Conservation (phyloP, 1,284 basidiomycete genomes). For the Coniferiporia sulphurascens region DNA sequence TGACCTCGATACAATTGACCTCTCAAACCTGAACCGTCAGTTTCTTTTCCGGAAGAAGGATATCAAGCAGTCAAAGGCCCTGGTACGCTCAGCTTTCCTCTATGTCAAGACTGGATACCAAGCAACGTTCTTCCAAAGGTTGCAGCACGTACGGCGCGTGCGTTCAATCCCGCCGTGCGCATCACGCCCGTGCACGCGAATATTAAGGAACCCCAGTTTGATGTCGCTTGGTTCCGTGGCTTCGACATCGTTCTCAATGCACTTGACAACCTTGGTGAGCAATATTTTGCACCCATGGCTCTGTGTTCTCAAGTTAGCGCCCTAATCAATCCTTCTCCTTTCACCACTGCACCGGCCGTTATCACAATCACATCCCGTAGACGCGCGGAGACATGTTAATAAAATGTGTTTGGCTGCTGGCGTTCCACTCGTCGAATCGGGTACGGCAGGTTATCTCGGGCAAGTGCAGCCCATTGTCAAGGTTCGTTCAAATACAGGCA, state of each 20-base stretch:
- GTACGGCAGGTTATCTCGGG: slow-evolving; percentile 94
- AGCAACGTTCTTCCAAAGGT: slow-evolving; percentile 42
- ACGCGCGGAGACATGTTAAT: slow-evolving; percentile 92
- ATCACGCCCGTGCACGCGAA: slow-evolving; percentile 92
- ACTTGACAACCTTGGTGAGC: slow-evolving; percentile 87
- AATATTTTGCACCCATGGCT: neutral
- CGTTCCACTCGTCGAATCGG: slow-evolving; percentile 92
- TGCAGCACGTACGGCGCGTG: slow-evolving; percentile 82
- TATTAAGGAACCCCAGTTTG: slow-evolving; percentile 92
- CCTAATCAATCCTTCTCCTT: neutral
- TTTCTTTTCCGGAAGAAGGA: slow-evolving; percentile 98
- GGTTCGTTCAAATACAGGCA: slow-evolving; percentile 32
- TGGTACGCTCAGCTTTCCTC: slow-evolving; percentile 41
- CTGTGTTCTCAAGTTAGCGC: neutral
- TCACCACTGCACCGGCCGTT: neutral
- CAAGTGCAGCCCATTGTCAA: slow-evolving; percentile 76
- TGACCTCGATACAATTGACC: slow-evolving; percentile 97
- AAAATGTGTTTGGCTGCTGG: slow-evolving; percentile 93
- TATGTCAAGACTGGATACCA: neutral
- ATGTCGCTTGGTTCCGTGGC: slow-evolving; percentile 81
- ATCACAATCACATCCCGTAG: slow-evolving; percentile 32
- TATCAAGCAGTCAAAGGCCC: slow-evolving; percentile 93
- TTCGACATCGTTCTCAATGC: slow-evolving; percentile 97
- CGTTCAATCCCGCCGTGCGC: slow-evolving; percentile 89
- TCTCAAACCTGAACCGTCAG: slow-evolving; percentile 96